These are phyloP conservation scores for Bipolaris gigantea DNA, from an alignment of 2,329 filamentous ascomycete genomes.

Conservation along the genomic window DNA sequence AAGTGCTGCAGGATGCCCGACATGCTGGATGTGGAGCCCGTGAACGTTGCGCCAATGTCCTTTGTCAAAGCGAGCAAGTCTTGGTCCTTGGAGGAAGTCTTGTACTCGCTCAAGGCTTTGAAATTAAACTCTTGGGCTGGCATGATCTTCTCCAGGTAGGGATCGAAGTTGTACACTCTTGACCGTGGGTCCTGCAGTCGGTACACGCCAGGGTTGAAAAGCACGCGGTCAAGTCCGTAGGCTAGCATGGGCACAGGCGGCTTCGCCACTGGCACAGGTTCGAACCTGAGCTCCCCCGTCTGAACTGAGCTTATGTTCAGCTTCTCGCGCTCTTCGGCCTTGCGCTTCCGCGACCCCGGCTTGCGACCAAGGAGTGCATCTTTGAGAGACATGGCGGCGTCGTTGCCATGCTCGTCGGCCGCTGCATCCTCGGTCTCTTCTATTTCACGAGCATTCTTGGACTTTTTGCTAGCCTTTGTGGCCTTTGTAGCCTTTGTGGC, in stretches of 20 bases:
- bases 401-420: background rate
- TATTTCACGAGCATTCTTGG: background rate
- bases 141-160: constrained; percentile 91
- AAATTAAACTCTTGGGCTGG: constrained; percentile 92
- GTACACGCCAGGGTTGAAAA: constrained; percentile 90
- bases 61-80: constrained; percentile 70
- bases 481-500: background rate
- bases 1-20: constrained; percentile 85
- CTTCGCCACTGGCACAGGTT: constrained; percentile 49
- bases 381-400: constrained; percentile 20
- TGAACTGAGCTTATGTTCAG: constrained; percentile 30
- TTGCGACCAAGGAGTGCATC: constrained; percentile 27
- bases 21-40: constrained; percentile 97
- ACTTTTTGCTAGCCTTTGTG: background rate
- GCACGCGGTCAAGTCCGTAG: constrained; percentile 80
- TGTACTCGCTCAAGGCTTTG: constrained; percentile 78
- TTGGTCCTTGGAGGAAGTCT: constrained; percentile 85
- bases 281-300: constrained; percentile 39
- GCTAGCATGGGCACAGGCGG: constrained; percentile 64
- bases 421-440: background rate
- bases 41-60: constrained; percentile 73
- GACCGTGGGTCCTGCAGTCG: constrained; percentile 86
- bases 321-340: constrained; percentile 11
- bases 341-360: constrained; percentile 8
- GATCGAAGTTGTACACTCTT: constrained; percentile 93